Evolutionary conservation across 1,139 yeast species (phyloP).

Genomic region (Yamadazyma aaseri): DNA sequence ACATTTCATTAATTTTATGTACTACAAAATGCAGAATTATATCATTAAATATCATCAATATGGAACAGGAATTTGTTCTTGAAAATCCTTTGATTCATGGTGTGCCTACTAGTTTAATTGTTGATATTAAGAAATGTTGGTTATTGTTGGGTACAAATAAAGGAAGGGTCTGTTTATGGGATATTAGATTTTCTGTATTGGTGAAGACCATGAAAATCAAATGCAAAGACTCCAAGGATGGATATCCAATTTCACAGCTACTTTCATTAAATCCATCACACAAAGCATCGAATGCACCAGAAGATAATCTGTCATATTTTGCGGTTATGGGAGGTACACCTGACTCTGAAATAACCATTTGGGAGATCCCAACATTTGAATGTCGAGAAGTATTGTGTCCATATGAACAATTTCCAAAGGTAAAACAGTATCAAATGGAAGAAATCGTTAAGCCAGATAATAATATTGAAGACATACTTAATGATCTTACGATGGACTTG

Average conservation of each 20-base stretch:
- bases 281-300: conserved; percentile 3
- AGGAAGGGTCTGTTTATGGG: conserved; percentile 82
- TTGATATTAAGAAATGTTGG: conserved; percentile 60
- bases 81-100: conserved; percentile 69
- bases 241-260: conserved; percentile 13
- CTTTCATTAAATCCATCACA: conserved; percentile 10
- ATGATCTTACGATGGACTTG: conserved; percentile 12
- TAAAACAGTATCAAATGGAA: conserved; percentile 12
- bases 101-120: conserved; percentile 54
- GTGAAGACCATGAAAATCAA: conserved; percentile 63
- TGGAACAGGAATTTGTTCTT: conserved; percentile 45
- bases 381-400: conserved; percentile 53
- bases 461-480: conserved; percentile 10
- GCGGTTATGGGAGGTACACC: conserved; percentile 46
- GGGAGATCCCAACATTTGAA: conserved; percentile 71
- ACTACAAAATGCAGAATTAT: conserved; percentile 57
- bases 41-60: conserved; percentile 58
- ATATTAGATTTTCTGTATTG: conserved; percentile 61
- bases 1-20: conserved; percentile 39
- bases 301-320: conserved; percentile 24
- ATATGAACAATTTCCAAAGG: conserved; percentile 5
- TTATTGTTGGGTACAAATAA: conserved; percentile 68
- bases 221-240: conserved; percentile 19
- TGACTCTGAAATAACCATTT: conserved; percentile 59
- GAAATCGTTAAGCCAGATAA: conserved; percentile 9